phyloP scores from a whole-genome alignment of 1,284 basidiomycete species.

The Macrocystidia cucumis region DNA sequence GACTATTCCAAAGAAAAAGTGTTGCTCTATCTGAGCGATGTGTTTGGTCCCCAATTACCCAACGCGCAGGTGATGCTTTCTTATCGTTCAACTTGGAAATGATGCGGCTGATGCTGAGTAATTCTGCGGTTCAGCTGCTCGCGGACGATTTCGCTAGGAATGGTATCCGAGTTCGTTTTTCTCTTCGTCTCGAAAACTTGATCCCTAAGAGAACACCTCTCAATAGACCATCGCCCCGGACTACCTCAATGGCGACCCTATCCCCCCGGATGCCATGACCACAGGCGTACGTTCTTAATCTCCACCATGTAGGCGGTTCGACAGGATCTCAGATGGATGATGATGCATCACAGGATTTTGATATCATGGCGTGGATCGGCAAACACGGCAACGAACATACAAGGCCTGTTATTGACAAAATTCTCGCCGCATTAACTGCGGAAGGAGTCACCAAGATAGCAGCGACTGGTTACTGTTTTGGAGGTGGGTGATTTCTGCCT shows the following conservation, averaged over 20 bases:
- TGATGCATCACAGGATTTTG: slow-evolving; percentile 22
- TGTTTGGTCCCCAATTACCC: slow-evolving; percentile 53
- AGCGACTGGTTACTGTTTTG: slow-evolving; percentile 67
- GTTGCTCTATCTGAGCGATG: slow-evolving; percentile 51
- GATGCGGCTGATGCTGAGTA: neutral
- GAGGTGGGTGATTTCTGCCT: slow-evolving; percentile 35
- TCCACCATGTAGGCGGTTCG: neutral
- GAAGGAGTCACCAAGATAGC: slow-evolving; percentile 51
- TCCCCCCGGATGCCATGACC: slow-evolving; percentile 30
- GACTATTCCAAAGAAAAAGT: slow-evolving; percentile 51
- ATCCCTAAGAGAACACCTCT: neutral
- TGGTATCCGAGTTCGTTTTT: slow-evolving; percentile 23
- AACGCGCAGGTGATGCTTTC: slow-evolving; percentile 51
- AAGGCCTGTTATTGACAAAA: slow-evolving; percentile 46
- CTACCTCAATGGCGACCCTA: slow-evolving; percentile 52
- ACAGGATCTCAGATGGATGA: neutral
- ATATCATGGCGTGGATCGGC: slow-evolving; percentile 40
- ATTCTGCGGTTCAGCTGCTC: slow-evolving; percentile 34
- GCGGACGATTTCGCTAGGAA: slow-evolving; percentile 70
- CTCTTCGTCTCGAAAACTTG: neutral
- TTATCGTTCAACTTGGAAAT: slow-evolving; percentile 1
- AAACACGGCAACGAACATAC: slow-evolving; percentile 39
- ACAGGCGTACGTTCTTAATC: slow-evolving; percentile 23
- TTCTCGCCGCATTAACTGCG: slow-evolving; percentile 47
- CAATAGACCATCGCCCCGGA: slow-evolving; percentile 45